These are phyloP conservation scores for Paramecium biaurelia DNA, from an alignment of 73 alveolate genomes.

Conservation along the genomic window DNA sequence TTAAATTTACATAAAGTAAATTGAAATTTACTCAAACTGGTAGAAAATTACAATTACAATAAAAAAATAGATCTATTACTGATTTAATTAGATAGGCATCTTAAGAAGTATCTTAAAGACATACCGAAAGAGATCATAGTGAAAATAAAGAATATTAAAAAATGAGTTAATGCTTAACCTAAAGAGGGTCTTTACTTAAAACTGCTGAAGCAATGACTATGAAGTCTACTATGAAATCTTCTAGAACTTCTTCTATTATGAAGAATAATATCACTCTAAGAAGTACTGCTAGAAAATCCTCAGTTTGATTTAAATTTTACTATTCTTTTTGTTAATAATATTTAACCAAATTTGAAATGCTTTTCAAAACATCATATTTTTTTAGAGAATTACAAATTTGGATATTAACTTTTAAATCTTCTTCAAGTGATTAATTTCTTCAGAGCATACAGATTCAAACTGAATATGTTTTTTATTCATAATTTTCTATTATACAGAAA, in stretches of 20 bases:
- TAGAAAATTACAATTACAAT: not conserved
- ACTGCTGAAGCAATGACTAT: not conserved
- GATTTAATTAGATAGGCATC: not conserved
- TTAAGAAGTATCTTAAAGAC: not conserved
- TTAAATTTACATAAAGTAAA: not conserved
- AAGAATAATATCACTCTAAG: not conserved
- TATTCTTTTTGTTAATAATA: not conserved
- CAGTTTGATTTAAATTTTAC: not conserved
- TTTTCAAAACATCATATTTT: too few relatives aligned
- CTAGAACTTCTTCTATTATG: not conserved
- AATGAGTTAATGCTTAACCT: not conserved
- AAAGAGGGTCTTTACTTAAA: not conserved
- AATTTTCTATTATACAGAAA: too few relatives aligned
- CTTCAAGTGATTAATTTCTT: too few relatives aligned
- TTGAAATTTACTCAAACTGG: not conserved
- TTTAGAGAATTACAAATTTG: too few relatives aligned
- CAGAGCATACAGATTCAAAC: too few relatives aligned
- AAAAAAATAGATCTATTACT: slow-evolving; percentile 11
- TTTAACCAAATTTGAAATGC: too few relatives aligned
- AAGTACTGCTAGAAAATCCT: not conserved
- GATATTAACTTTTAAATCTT: too few relatives aligned
- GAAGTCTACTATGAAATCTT: not conserved
- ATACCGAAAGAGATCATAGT: not conserved
- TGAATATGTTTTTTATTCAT: too few relatives aligned
- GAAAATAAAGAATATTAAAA: not conserved